These are phyloP conservation scores for Jamesozyma rosinii DNA, from an alignment of 805 yeast species.

Conservation along the genomic window DNA sequence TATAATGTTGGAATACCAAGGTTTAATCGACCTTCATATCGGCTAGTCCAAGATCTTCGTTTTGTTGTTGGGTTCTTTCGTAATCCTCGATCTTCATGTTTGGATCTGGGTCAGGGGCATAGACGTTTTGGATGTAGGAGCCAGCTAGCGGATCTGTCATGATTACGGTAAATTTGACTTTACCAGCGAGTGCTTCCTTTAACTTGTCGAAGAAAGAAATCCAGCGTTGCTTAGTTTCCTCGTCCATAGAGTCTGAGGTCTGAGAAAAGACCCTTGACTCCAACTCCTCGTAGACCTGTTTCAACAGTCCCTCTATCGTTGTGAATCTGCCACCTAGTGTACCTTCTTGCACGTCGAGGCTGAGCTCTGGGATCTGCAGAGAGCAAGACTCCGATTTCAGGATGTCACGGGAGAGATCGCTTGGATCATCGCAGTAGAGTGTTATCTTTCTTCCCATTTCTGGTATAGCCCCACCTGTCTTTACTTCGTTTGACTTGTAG, in stretches of 20 bases:
- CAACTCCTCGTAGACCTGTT: conserved; percentile 84
- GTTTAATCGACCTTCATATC: conserved; percentile 31
- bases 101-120: conserved; percentile 97
- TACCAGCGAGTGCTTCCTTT: conserved; percentile 73
- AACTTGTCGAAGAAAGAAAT: conserved; percentile 60
- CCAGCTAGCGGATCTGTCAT: conserved; percentile 96
- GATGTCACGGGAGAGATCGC: conserved; percentile 89
- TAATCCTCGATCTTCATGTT: conserved; percentile 86
- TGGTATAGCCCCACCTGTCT: conserved; percentile 96
- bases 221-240: conserved; percentile 74
- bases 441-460: conserved; percentile 68
- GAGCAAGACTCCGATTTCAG: conserved; percentile 92
- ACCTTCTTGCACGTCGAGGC: conserved; percentile 86
- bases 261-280: conserved; percentile 74
- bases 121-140: conserved; percentile 93
- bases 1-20: too few relatives aligned
- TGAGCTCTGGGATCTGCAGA: conserved; percentile 74
- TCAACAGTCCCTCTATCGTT: conserved; percentile 85
- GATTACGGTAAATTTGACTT: conserved; percentile 67
- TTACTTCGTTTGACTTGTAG: conserved; percentile 92
- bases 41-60: conserved; percentile 80
- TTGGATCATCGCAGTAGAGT: conserved; percentile 64
- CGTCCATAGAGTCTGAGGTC: conserved; percentile 87
- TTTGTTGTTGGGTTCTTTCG: conserved; percentile 80
- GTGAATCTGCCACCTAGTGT: conserved; percentile 97